phyloP scores from a whole-genome alignment of 208 protist genomes.

The Acanthamoeba sp. region DNA sequence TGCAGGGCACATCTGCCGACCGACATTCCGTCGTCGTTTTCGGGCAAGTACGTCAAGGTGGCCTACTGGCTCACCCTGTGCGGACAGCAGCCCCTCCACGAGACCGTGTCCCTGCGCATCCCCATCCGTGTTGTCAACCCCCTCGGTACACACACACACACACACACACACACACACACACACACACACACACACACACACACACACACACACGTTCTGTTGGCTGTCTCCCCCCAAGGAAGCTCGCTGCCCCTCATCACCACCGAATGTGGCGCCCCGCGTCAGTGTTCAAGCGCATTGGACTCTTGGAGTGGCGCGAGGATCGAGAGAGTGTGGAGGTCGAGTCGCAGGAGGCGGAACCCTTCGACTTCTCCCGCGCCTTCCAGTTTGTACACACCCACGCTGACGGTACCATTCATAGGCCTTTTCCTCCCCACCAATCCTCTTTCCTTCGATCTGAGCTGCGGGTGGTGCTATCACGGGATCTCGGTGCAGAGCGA shows the following conservation, averaged over 20 bases:
- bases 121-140: neutral
- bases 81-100: constrained; percentile 16
- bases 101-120: neutral
- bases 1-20: neutral
- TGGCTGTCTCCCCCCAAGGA: no score
- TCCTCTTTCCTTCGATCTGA: no score
- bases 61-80: constrained; percentile 20
- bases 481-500: neutral
- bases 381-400: neutral
- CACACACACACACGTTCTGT: no score
- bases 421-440: no score
- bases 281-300: constrained; percentile 22
- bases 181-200: no score
- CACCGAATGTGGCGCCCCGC: neutral
- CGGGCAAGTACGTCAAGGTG: constrained; percentile 4
- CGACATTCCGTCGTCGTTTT: constrained; percentile 8
- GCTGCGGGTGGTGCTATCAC: no score
- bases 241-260: neutral
- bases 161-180: no score
- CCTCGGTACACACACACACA: neutral
- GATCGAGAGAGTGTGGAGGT: neutral
- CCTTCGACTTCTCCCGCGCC: neutral
- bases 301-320: constrained; percentile 1
- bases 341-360: neutral
- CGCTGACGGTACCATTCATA: no score